A percentile compares a stretch with the other conserved stretches of the same genome.
Conservation (phyloP, 2,329 filamentous ascomycete genomes). For the Exophiala xenobiotica region DNA sequence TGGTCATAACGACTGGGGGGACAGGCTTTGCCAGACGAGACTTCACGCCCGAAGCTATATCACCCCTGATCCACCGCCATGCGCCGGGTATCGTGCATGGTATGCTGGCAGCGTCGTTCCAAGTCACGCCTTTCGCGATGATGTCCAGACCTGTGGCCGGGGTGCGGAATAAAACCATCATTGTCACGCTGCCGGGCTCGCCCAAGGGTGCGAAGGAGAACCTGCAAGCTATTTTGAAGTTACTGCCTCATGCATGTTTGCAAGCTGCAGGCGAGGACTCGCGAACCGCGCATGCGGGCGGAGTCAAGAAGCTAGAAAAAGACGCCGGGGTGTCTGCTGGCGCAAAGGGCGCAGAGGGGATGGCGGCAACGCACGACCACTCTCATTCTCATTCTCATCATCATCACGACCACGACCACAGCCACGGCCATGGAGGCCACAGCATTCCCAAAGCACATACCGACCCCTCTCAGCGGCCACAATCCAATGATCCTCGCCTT, state of each 20-base stretch:
- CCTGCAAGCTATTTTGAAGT: conserved; percentile 79
- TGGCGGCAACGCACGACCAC: conserved; percentile 16
- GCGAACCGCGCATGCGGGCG: conserved; percentile 73
- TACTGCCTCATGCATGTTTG: conserved; percentile 91
- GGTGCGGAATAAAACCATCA: conserved; percentile 74
- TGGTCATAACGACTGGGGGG: conserved; percentile 86
- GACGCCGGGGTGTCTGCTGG: conserved; percentile 65
- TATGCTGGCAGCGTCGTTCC: conserved; percentile 82
- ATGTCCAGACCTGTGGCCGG: conserved; percentile 95
- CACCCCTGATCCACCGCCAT: conserved; percentile 74
- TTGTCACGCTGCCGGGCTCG: conserved; percentile 88
- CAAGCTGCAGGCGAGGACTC: conserved; percentile 85
- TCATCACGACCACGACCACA: conserved; percentile 51
- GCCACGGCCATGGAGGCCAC: conserved; percentile 62
- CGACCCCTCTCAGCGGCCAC: conserved; percentile 55
- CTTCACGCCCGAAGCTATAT: conserved; percentile 86
- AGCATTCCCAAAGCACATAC: conserved; percentile 70
- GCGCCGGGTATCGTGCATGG: conserved; percentile 89
- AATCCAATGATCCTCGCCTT: conserved; percentile 59
- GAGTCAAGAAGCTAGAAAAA: conserved; percentile 76
- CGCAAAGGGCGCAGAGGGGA: conserved; percentile 14
- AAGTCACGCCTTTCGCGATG: conserved; percentile 90
- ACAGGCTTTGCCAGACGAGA: conserved; percentile 89
- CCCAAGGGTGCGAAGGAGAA: conserved; percentile 96
- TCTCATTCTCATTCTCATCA: conserved; percentile 36